These are phyloP conservation scores for Allodekkera sacchari DNA, from an alignment of 805 yeast genomes.

Conservation along the genomic window DNA sequence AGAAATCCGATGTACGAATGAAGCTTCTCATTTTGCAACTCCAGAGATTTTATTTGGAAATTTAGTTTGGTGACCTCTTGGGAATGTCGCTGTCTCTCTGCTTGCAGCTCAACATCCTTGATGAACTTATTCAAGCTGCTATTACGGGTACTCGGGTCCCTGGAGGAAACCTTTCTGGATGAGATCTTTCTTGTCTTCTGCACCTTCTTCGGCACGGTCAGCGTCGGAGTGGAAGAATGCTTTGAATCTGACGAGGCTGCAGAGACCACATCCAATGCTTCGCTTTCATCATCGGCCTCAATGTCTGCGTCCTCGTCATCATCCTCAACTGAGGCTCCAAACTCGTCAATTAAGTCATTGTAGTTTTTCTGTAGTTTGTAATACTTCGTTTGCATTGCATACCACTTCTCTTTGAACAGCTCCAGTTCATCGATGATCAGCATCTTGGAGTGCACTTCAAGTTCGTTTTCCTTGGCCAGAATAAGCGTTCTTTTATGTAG, in stretches of 20 bases:
- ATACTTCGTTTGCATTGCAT: conserved; percentile 20
- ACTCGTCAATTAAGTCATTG: conserved; percentile 20
- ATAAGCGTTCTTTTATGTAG: conserved; percentile 25
- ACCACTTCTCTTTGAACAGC: conserved; percentile 31
- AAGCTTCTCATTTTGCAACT: conserved; percentile 47
- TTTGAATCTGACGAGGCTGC: conserved; percentile 1
- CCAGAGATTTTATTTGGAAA: conserved; percentile 45
- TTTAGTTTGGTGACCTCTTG: conserved; percentile 44
- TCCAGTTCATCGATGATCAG: conserved; percentile 49
- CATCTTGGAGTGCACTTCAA: conserved; percentile 44
- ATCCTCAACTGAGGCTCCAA: conserved; percentile 5
- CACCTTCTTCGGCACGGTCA: not conserved
- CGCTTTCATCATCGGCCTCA: not conserved
- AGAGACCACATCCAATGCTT: not conserved
- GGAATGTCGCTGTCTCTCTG: conserved; percentile 20
- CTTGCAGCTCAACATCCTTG: conserved; percentile 17
- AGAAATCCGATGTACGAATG: conserved; percentile 51
- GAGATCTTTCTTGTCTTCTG: not conserved
- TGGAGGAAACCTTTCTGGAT: conserved; percentile 1
- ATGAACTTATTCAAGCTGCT: conserved; percentile 17
- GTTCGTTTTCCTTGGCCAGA: conserved; percentile 40
- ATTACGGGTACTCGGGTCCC: conserved; percentile 16
- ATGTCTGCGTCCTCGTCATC: conserved; percentile 3
- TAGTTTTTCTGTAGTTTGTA: conserved; percentile 21
- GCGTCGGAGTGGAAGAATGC: conserved; percentile 1